These are phyloP conservation scores for Carex kokanica DNA, from an alignment of 176 grass and related monocot species.

Conservation along the genomic window DNA sequence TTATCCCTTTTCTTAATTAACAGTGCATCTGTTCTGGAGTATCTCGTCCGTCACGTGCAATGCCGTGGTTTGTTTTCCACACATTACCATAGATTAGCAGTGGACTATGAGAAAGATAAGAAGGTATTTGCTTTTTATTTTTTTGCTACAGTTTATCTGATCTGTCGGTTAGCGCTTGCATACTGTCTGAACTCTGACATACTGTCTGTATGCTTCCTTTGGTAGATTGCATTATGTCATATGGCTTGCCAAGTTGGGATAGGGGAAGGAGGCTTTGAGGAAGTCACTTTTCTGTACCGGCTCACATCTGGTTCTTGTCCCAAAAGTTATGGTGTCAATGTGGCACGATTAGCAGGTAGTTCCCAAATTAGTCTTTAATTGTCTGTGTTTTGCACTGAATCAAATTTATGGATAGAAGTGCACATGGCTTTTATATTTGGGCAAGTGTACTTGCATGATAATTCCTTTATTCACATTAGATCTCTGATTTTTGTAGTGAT, in stretches of 20 bases:
- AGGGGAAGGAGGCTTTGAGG: conserved; percentile 62
- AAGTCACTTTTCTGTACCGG: conserved; percentile 86
- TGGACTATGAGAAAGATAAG: conserved; percentile 59
- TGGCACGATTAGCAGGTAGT: conserved; percentile 87
- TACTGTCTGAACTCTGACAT: conserved; percentile 23
- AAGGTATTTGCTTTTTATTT: conserved; percentile 47
- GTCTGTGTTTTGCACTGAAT: conserved; percentile 1
- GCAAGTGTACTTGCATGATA: background rate
- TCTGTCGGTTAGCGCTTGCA: background rate
- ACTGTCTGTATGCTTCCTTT: conserved; percentile 31
- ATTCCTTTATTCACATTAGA: background rate
- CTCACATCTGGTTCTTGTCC: conserved; percentile 79
- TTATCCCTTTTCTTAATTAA: conserved; percentile 23
- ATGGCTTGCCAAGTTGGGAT: conserved; percentile 80
- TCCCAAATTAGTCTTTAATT: conserved; percentile 12
- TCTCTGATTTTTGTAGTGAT: background rate
- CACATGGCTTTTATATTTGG: background rate
- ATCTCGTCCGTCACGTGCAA: conserved; percentile 63
- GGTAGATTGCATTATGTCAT: conserved; percentile 70
- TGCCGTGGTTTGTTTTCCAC: conserved; percentile 96
- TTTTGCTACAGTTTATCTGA: background rate
- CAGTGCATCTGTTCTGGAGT: conserved; percentile 83
- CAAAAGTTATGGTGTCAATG: conserved; percentile 99
- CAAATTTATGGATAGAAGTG: background rate
- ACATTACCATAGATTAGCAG: conserved; percentile 83